A percentile compares a stretch with the other conserved stretches of the same genome.
Conservation (phyloP, 148 eudicot genomes). For the Persicaria tinctoria region DNA sequence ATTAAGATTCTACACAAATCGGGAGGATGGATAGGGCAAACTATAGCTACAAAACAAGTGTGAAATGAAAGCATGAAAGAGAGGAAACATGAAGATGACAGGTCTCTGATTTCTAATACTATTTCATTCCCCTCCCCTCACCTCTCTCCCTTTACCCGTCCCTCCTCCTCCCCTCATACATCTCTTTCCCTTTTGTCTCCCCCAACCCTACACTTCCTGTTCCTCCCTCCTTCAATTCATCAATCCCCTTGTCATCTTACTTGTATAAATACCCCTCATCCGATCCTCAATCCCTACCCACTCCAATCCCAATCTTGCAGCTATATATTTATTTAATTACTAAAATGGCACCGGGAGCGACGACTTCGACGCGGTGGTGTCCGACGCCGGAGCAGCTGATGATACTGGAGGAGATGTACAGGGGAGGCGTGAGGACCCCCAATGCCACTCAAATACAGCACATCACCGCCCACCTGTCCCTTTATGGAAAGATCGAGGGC, state of each 20-base stretch:
- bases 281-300: not conserved
- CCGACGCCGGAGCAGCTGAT: slow-evolving; percentile 88
- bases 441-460: slow-evolving; percentile 73
- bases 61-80: slow-evolving; percentile 8
- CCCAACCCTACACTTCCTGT: not conserved
- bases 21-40: not conserved
- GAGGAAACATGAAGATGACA: slow-evolving; percentile 13
- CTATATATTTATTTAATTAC: not conserved
- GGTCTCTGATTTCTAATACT: not conserved
- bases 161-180: not conserved
- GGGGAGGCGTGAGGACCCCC: slow-evolving; percentile 63
- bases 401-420: slow-evolving; percentile 83
- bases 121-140: not conserved
- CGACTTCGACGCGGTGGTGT: slow-evolving; percentile 67
- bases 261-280: not conserved
- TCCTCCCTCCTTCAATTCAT: not conserved
- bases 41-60: not conserved
- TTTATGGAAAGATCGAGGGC: slow-evolving; percentile 76
- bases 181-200: slow-evolving; percentile 10
- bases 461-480: slow-evolving; percentile 67
- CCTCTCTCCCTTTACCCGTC: not conserved
- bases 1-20: no score
- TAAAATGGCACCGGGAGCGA: slow-evolving; percentile 10
- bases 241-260: not conserved
- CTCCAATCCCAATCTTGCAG: not conserved